These are phyloP conservation scores for Cucurbita pepo DNA, from an alignment of 306 rosid genomes.

Conservation along the genomic window DNA sequence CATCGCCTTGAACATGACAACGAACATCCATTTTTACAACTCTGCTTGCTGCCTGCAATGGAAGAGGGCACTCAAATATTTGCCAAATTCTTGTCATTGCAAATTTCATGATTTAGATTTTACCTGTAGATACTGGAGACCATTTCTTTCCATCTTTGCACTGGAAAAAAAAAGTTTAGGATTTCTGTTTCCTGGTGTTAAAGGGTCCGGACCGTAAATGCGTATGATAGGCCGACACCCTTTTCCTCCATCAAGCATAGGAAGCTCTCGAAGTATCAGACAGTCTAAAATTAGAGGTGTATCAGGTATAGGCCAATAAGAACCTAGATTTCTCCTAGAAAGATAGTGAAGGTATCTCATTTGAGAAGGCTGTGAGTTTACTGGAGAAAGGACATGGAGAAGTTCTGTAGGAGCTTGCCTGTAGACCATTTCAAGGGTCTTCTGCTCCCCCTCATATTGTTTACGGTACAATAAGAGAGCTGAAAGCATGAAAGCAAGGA, in stretches of 20 bases:
- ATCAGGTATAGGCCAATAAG: conserved; percentile 87
- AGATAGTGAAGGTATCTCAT: conserved; percentile 93
- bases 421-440: conserved; percentile 94
- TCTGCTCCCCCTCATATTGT: conserved; percentile 83
- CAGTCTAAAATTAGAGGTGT: conserved; percentile 73
- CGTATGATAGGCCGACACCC: conserved; percentile 79
- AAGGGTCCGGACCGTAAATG: conserved; percentile 80
- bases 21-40: conserved; percentile 72
- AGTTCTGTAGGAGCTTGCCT: conserved; percentile 97
- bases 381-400: conserved; percentile 57
- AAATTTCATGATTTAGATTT: conserved; percentile 15
- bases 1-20: conserved; percentile 90
- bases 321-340: conserved; percentile 71
- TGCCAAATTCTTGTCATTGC: conserved; percentile 10
- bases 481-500: conserved; percentile 95
- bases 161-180: conserved; percentile 80
- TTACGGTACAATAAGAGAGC: conserved; percentile 76
- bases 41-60: conserved; percentile 78
- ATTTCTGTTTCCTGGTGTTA: conserved; percentile 51
- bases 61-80: conserved; percentile 18
- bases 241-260: conserved; percentile 57
- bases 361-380: conserved; percentile 96
- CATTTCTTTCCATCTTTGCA: conserved; percentile 32
- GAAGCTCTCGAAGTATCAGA: conserved; percentile 69
- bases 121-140: conserved; percentile 70